A percentile compares a stretch with the other conserved stretches of the same genome.
phyloP scores from a whole-genome alignment of 2,329 filamentous ascomycete genomes.

The Aspergillus neotritici region DNA sequence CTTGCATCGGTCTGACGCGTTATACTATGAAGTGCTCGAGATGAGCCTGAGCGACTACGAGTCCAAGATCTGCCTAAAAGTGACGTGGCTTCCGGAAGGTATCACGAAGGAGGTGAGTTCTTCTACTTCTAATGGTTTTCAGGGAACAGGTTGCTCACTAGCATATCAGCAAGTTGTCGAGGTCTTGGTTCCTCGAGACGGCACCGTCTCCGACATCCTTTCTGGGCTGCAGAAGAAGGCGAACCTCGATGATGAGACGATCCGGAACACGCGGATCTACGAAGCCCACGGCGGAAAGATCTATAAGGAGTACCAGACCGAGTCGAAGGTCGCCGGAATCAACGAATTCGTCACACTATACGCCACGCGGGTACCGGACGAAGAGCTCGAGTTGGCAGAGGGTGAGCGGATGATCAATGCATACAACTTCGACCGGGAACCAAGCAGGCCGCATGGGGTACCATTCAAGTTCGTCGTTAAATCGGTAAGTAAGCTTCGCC shows the following conservation, averaged over 20 bases:
- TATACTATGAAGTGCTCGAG: slow-evolving; percentile 91
- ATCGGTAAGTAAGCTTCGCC: slow-evolving; percentile 55
- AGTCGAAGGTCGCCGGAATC: slow-evolving; percentile 70
- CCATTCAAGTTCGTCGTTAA: slow-evolving; percentile 87
- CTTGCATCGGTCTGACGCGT: slow-evolving; percentile 64
- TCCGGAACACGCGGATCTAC: slow-evolving; percentile 69
- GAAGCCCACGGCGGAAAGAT: slow-evolving; percentile 79
- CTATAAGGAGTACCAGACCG: slow-evolving; percentile 66
- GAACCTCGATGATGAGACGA: slow-evolving; percentile 69
- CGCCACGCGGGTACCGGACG: slow-evolving; percentile 72
- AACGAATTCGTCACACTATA: slow-evolving; percentile 81
- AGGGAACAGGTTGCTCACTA: slow-evolving; percentile 11
- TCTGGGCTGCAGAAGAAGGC: slow-evolving; percentile 73
- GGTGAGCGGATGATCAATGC: slow-evolving; percentile 66
- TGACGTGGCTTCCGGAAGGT: slow-evolving; percentile 82
- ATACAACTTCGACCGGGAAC: slow-evolving; percentile 90
- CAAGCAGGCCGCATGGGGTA: slow-evolving; percentile 74
- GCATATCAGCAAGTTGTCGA: slow-evolving; percentile 64
- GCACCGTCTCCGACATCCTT: slow-evolving; percentile 72
- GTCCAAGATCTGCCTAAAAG: slow-evolving; percentile 78
- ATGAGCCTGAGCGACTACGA: slow-evolving; percentile 91
- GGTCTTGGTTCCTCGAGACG: slow-evolving; percentile 80
- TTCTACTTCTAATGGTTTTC: neutral
- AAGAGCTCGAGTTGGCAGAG: slow-evolving; percentile 58
- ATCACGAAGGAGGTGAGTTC: slow-evolving; percentile 74